A percentile compares a stretch with the other conserved stretches of the same genome.
Evolutionary conservation across 495 filamentous ascomycete species (phyloP).

Genomic region (Ascobolus immersus): DNA sequence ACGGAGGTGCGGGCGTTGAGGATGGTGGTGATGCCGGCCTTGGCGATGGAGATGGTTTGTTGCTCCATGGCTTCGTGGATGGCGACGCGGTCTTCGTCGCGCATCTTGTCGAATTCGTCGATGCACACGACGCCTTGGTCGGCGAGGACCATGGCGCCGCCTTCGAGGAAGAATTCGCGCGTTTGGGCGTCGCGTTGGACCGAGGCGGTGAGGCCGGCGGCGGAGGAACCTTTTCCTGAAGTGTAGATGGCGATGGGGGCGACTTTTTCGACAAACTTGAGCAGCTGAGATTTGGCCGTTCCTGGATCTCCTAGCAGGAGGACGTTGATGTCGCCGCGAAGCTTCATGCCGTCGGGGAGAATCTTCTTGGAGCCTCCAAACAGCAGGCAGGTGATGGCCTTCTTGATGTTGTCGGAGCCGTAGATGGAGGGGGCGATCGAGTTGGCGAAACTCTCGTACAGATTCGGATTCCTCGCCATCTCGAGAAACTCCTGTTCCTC

Average conservation of each 20-base stretch:
- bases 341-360: conserved; percentile 90
- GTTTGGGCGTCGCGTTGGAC: conserved; percentile 82
- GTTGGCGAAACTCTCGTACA: conserved; percentile 69
- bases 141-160: conserved; percentile 94
- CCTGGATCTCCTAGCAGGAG: conserved; percentile 90
- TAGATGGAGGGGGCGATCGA: conserved; percentile 97
- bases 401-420: conserved; percentile 90
- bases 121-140: conserved; percentile 98
- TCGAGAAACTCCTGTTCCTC: conserved; percentile 96
- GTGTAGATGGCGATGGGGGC: conserved; percentile 97
- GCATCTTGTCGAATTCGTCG: conserved; percentile 99
- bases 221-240: conserved; percentile 93
- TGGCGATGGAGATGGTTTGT: conserved; percentile 98
- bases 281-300: conserved; percentile 90
- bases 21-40: conserved; percentile 96
- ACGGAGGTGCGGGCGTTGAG: conserved; percentile 90
- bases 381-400: conserved; percentile 85
- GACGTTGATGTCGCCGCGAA: conserved; percentile 96
- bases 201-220: conserved; percentile 91
- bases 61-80: conserved; percentile 99
- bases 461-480: conserved; percentile 66
- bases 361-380: conserved; percentile 97
- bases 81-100: conserved; percentile 92
- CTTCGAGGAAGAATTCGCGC: conserved; percentile 93
- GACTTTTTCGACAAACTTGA: conserved; percentile 94